Percentiles rank a stretch among this genome's conserved stretches.
Conservation (phyloP, 164 flowering plant genomes). For the Kingdonia uniflora region DNA sequence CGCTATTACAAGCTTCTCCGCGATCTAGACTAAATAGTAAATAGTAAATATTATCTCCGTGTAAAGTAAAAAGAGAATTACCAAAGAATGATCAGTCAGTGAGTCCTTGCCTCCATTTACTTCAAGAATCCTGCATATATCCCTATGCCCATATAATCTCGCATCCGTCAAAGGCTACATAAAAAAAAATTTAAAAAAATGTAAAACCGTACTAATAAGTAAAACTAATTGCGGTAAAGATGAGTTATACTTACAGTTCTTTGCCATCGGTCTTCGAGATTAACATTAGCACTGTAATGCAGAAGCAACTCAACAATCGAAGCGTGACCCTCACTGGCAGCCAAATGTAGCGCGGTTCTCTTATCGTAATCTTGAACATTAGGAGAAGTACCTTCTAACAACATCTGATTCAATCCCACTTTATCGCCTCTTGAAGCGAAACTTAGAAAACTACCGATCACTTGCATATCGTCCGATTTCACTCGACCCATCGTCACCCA, state of each 20-base stretch:
- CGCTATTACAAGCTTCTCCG: too few relatives aligned
- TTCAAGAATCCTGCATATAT: slow-evolving; percentile 58
- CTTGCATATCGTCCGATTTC: slow-evolving; percentile 31
- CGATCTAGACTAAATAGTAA: too few relatives aligned
- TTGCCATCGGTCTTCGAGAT: slow-evolving; percentile 44
- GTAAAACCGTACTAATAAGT: slow-evolving; percentile 5
- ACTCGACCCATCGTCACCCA: too few relatives aligned
- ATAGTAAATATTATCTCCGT: too few relatives aligned
- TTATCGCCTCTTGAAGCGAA: slow-evolving; percentile 55
- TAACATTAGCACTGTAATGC: slow-evolving; percentile 39
- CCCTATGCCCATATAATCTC: slow-evolving; percentile 48
- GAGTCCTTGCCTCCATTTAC: slow-evolving; percentile 48
- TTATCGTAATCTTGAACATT: slow-evolving; percentile 50
- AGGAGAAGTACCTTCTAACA: slow-evolving; percentile 37
- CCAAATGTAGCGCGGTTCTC: slow-evolving; percentile 57
- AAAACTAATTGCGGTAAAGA: too few relatives aligned
- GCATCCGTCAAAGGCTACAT: slow-evolving; percentile 59
- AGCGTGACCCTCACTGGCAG: slow-evolving; percentile 64
- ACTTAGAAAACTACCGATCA: slow-evolving; percentile 50
- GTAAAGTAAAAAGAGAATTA: slow-evolving; percentile 9
- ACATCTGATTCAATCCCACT: slow-evolving; percentile 48
- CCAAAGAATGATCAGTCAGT: slow-evolving; percentile 30
- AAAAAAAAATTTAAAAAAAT: not conserved
- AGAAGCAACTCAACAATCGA: slow-evolving; percentile 50
- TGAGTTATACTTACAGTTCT: slow-evolving; percentile 39